These are phyloP conservation scores for Diversispora eburnea DNA, from an alignment of 192 early-diverging fungal genomes.

Conservation along the genomic window DNA sequence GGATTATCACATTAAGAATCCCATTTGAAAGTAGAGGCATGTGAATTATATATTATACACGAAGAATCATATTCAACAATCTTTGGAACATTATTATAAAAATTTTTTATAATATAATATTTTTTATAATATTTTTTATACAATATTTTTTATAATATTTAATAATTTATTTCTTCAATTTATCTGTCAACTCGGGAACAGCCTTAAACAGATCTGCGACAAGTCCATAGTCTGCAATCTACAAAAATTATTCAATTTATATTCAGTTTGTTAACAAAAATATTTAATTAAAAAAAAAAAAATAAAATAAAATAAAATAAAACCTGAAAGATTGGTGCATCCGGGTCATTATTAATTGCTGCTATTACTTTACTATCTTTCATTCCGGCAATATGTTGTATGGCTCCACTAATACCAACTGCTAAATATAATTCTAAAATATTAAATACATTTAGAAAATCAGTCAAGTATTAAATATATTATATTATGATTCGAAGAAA, in stretches of 20 bases:
- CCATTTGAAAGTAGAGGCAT: no score
- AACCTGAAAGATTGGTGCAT: constrained; percentile 97
- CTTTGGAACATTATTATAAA: no score
- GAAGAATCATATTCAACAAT: no score
- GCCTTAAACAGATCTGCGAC: constrained; percentile 92
- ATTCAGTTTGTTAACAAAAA: no score
- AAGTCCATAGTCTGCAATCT: constrained; percentile 85
- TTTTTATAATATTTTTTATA: no score
- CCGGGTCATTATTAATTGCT: constrained; percentile 97
- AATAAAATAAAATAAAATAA: no score
- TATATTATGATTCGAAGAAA: neutral
- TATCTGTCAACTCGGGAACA: constrained; percentile 90
- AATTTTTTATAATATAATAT: no score
- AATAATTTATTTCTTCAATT: constrained; percentile 53
- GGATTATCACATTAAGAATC: no score
- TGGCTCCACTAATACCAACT: constrained; percentile 95
- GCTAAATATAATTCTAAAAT: constrained; percentile 79
- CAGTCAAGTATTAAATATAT: neutral
- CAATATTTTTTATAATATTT: no score
- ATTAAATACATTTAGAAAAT: neutral
- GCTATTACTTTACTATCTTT: constrained; percentile 99
- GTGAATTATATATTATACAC: no score
- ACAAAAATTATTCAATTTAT: neutral
- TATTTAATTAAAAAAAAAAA: no score
- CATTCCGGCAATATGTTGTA: constrained; percentile 98